Base-by-base conservation (phyloP, 2,329 filamentous ascomycete genomes). In the Aspergillus viridinutans region DNA sequence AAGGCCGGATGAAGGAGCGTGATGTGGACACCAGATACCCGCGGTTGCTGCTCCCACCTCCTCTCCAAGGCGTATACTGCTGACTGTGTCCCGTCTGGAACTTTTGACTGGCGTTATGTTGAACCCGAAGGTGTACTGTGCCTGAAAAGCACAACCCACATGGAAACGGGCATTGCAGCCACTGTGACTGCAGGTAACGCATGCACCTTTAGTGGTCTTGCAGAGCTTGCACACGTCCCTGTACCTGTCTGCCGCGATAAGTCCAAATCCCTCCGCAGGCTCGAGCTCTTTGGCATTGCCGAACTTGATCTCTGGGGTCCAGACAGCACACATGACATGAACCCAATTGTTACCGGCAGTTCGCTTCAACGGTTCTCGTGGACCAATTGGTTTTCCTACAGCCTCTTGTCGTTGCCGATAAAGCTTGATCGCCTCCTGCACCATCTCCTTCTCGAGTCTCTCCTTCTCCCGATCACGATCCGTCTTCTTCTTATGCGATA, bases 341-440 rank as follows among this genome's bases (percentile, higher is more conserved):
- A 97, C 90, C 94, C 94, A 99, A 69, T 97, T 97, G 76, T 97
- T 97, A 71, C 95, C 92, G 3, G 89, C 90, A 0, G 94, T 99
- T 50, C 90, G 86, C 76, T 99, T 99, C 61, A 99, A 79, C 3
- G 94, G 89, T 71, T 97, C 94, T 50, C 94, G 85, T 26, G 94
- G 94, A 62, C 90, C 85, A 38, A 88, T 75, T 1, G 94, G 93
- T 50, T 92, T 89, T 64, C 92, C 91, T 66, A 88, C 85, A 59
- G 93, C 89, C 69, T 90, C 85, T 74, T 99, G 93, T 68, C 85
- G 87, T 70, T 89, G 89, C 43, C 85, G 85, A 72, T 96, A 96
- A 55, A 87, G 87, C n/a, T 93, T 88, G 51, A 87, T 89, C 7
- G 88, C 88, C 64, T 88, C 90, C 53, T 86, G 83, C 6, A 92